Base-by-base conservation (phyloP, 768 basidiomycete genomes). In the Phlegmacium glaucopus region DNA sequence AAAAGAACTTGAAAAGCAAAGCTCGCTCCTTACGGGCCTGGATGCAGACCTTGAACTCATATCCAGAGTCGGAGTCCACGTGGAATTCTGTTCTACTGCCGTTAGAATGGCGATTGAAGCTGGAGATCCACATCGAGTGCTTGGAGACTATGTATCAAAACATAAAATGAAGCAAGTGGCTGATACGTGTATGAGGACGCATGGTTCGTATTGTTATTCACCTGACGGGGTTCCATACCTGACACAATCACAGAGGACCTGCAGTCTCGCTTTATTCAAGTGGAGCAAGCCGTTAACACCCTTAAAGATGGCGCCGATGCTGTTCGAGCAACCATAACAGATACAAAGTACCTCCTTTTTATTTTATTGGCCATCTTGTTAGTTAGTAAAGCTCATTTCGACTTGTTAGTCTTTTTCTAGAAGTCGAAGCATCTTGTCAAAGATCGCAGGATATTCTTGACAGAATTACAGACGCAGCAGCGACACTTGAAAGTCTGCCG, bases 121-220 rank as follows among this genome's bases (percentile, higher is more conserved):
- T 0, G 90, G 87, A 3, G 83, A 82, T 47, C 77, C 71, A 45
- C 77, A 77, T 11, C 73, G 90, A 38, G 86, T 84, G 9, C 64
- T 93, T 34, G 87, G 84, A 9, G 88, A 89, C 61, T 93, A 91
- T 63, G 88, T 93, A 18, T 85, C 85, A 12, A 76, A 73, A 53
- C 78, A 72, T 42, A 89, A 84, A 68, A 93, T 93, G 90, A 77
- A 72, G 56, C 78, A 87, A 60, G 90, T 93, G 1, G 86, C 81
- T 3, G 85, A 85, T 12, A 80, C 77, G 4, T 90, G 88, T 67
- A 59, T 69, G 12, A 74, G 76, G 40, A 82, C 84, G 18, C 85
- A 91, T 70, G 79, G 88, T 87, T 16, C 36, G 8, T 18, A 17
- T 32, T n/a, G 13, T 22, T 41, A n/a, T 37, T 18, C 35, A 8